phyloP scores from a whole-genome alignment of 108 stramenopile genomes.

The Skeletonema tropicum region DNA sequence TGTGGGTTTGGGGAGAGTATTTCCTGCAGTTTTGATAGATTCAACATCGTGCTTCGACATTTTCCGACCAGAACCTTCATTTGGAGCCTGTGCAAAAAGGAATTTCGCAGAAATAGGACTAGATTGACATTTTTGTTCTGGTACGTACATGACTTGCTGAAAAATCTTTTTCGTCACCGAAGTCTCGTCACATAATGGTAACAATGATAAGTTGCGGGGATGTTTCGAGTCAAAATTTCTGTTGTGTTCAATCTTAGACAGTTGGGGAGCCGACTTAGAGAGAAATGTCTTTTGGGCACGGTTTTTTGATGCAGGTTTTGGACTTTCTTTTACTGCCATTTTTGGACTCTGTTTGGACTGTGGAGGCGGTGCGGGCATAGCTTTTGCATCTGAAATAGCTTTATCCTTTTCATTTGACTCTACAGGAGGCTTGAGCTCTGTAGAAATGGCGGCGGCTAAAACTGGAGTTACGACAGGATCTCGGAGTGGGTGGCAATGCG shows the following conservation, averaged over 20 bases:
- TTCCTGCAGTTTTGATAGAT: conserved; percentile 38
- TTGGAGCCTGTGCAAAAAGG: conserved; percentile 27
- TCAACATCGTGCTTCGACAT: conserved; percentile 24
- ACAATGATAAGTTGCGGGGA: conserved; percentile 22
- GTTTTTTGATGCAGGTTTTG: not conserved
- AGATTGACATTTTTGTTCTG: conserved; percentile 7
- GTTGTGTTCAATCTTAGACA: conserved; percentile 8
- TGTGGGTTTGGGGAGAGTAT: conserved; percentile 29
- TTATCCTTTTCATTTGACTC: conserved; percentile 1
- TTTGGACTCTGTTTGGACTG: not conserved
- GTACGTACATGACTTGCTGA: conserved; percentile 34
- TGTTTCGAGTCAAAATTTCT: not conserved
- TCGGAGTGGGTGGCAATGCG: conserved; percentile 78
- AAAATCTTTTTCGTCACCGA: conserved; percentile 19
- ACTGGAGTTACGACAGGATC: conserved; percentile 58
- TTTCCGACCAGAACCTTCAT: conserved; percentile 19
- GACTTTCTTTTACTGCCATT: not conserved
- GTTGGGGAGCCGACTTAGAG: conserved; percentile 12
- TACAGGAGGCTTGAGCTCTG: conserved; percentile 2
- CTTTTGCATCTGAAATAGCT: not conserved
- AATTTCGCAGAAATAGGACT: conserved; percentile 32
- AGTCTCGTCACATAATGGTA: conserved; percentile 1
- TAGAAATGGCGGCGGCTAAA: not conserved
- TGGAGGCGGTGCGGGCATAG: conserved; percentile 8
- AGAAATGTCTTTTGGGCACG: not conserved